Percentiles rank a stretch among this genome's conserved stretches.
Evolutionary conservation across 108 stramenopile species (phyloP).

Genomic region (Phaeodactylum tricornutum): DNA sequence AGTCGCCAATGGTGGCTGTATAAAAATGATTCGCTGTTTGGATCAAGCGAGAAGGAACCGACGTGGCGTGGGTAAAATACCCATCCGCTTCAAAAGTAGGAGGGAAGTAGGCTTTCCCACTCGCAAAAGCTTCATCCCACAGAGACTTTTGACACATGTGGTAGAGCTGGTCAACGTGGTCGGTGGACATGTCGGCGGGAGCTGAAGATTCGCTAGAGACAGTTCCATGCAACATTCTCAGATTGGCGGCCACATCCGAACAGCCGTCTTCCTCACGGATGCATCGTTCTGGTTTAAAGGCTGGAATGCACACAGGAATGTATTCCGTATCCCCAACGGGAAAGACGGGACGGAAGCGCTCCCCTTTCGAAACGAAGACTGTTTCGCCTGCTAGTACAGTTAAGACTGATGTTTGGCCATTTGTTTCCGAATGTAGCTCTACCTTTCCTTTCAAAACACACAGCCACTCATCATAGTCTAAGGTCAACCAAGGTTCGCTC

Average conservation of each 20-base stretch:
- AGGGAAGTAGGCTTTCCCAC: conserved; percentile 62
- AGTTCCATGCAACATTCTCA: background rate
- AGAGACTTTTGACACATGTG: conserved; percentile 69
- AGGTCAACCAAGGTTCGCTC: conserved; percentile 61
- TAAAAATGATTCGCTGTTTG: conserved; percentile 82
- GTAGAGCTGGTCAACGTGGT: conserved; percentile 26
- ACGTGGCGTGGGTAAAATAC: conserved; percentile 75
- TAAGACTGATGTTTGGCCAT: background rate
- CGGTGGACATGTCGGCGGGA: background rate
- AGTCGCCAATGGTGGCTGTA: conserved; percentile 34
- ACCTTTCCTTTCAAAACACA: conserved; percentile 39
- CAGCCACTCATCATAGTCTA: conserved; percentile 67
- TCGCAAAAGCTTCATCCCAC: conserved; percentile 49
- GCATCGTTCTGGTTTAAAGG: conserved; percentile 65
- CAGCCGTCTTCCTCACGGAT: conserved; percentile 46
- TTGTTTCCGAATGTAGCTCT: conserved; percentile 24
- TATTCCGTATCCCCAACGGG: conserved; percentile 47
- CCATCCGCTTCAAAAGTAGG: conserved; percentile 77
- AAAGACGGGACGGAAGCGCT: conserved; percentile 56
- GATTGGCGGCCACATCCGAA: conserved; percentile 22
- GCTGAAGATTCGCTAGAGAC: background rate
- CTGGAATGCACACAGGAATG: conserved; percentile 68
- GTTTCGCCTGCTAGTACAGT: conserved; percentile 52
- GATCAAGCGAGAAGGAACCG: conserved; percentile 45
- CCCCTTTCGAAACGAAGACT: conserved; percentile 42